A percentile compares a stretch with the other conserved stretches of the same genome.
These are phyloP conservation scores for Mycothermus thermophilus DNA, from an alignment of 495 filamentous ascomycete genomes.

Conservation along the genomic window DNA sequence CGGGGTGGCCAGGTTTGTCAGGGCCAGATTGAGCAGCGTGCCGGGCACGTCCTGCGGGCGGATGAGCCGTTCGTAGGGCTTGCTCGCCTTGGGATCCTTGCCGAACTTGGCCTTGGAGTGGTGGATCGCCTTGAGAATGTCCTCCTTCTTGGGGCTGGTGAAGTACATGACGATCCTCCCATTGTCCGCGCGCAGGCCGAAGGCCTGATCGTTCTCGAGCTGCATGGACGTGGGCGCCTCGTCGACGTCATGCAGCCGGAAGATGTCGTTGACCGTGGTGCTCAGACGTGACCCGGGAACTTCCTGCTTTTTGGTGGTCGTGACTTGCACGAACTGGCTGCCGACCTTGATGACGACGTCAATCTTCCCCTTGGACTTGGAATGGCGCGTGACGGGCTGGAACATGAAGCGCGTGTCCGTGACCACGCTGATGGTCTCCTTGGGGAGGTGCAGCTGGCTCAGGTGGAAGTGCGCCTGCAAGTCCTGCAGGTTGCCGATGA, in stretches of 20 bases:
- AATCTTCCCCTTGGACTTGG: conserved; percentile 51
- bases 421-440: conserved; percentile 51
- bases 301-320: conserved; percentile 51
- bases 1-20: conserved; percentile 46
- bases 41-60: conserved; percentile 55
- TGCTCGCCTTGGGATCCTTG: conserved; percentile 42
- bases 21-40: conserved; percentile 48
- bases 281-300: conserved; percentile 43
- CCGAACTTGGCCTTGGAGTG: conserved; percentile 44
- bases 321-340: conserved; percentile 53
- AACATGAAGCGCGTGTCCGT: conserved; percentile 50
- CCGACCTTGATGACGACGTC: conserved; percentile 52
- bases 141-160: conserved; percentile 44
- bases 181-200: conserved; percentile 50
- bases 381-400: conserved; percentile 47
- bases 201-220: conserved; percentile 52
- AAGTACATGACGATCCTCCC: conserved; percentile 57
- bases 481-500: conserved; percentile 45
- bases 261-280: conserved; percentile 53
- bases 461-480: conserved; percentile 51
- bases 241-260: conserved; percentile 48
- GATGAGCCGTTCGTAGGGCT: conserved; percentile 45
- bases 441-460: conserved; percentile 47
- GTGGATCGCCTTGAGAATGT: conserved; percentile 46
- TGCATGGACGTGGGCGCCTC: conserved; percentile 47